These are phyloP conservation scores for Dendrocalamus sinicus DNA, from an alignment of 176 grass and related monocot genomes.

Conservation along the genomic window DNA sequence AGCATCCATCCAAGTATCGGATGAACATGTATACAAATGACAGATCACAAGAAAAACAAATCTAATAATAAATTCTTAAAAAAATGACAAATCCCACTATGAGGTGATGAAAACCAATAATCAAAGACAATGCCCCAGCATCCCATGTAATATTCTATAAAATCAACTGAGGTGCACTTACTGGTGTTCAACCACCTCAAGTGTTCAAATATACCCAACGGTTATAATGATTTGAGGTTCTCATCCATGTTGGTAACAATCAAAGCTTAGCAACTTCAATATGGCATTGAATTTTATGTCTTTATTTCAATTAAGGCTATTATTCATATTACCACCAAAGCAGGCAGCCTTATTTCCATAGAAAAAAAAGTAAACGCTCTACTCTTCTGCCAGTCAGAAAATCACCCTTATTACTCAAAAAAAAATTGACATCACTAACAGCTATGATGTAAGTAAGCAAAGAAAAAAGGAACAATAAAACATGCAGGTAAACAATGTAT, in stretches of 20 bases:
- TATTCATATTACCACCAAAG: background rate
- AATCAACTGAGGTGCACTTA: background rate
- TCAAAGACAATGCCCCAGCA: background rate
- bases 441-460: background rate
- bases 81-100: background rate
- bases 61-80: too few species aligned
- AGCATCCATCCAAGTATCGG: background rate
- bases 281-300: background rate
- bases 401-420: slow-evolving; percentile 2
- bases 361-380: slow-evolving; percentile 9
- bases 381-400: background rate
- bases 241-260: background rate
- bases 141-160: background rate
- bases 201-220: background rate
- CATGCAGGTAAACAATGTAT: background rate
- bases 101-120: background rate
- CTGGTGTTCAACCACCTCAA: background rate
- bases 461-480: background rate
- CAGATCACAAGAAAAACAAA: slow-evolving; percentile 16
- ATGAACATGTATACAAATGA: background rate
- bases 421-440: background rate
- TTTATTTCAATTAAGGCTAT: background rate
- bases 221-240: background rate
- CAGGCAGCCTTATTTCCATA: background rate
- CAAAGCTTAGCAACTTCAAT: background rate